Conservation (phyloP, 805 yeast species). For the Cyberlindnera galapagoensis region DNA sequence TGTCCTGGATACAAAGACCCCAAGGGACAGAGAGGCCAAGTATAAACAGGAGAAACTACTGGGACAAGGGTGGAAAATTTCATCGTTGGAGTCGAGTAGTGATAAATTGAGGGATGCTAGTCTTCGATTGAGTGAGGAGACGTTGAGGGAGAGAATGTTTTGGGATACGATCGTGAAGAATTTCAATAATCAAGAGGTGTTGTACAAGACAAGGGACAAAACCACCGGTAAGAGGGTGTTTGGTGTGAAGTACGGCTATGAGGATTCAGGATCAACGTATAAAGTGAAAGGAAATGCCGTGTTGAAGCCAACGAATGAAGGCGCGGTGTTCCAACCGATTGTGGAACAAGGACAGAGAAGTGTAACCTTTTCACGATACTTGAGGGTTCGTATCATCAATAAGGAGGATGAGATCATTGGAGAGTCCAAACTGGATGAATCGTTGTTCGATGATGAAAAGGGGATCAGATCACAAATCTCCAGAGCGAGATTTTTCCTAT, state of each 20-base stretch:
- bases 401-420: constrained; percentile 52
- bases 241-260: constrained; percentile 86
- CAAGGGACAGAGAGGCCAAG: constrained; percentile 19
- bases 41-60: constrained; percentile 21
- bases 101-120: constrained; percentile 45
- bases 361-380: constrained; percentile 44
- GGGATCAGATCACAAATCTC: constrained; percentile 52
- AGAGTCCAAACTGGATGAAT: constrained; percentile 33
- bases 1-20: constrained; percentile 18
- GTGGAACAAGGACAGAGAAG: constrained; percentile 14
- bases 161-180: constrained; percentile 44
- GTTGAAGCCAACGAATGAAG: constrained; percentile 41
- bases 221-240: constrained; percentile 45
- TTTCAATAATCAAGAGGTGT: constrained; percentile 43
- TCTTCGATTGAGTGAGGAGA: constrained; percentile 43
- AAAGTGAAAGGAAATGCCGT: constrained; percentile 64
- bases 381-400: constrained; percentile 57
- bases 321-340: constrained; percentile 29
- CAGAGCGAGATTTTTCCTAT: constrained; percentile 64
- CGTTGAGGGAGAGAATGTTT: constrained; percentile 55
- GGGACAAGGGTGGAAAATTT: constrained; percentile 74
- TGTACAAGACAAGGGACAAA: constrained; percentile 61
- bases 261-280: constrained; percentile 81
- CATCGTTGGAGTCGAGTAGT: constrained; percentile 55
- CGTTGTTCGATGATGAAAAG: constrained; percentile 17